Evolutionary conservation across 768 basidiomycete genomes (phyloP).

Genomic region (Coprinellus aureogranulatus): DNA sequence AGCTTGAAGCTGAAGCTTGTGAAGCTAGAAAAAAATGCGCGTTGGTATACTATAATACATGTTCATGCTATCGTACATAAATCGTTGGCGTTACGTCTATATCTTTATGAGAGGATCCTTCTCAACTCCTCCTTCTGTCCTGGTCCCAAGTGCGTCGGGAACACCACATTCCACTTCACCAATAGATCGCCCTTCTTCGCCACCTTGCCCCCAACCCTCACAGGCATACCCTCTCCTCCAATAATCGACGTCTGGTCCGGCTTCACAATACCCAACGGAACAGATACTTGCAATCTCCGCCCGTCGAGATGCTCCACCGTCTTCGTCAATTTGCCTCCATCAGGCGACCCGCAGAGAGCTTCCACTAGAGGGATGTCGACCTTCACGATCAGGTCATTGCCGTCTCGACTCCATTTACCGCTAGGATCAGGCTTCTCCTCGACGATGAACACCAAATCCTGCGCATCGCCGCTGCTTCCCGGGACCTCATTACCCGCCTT

Average conservation of each 20-base stretch:
- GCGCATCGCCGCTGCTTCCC: constrained; percentile 53
- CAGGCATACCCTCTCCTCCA: constrained; percentile 85
- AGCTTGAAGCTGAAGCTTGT: too few species aligned
- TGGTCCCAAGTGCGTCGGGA: constrained; percentile 73
- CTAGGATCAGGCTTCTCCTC: constrained; percentile 85
- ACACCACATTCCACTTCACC: constrained; percentile 79
- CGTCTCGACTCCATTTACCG: constrained; percentile 64
- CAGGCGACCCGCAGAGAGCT: constrained; percentile 61
- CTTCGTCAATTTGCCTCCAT: constrained; percentile 37
- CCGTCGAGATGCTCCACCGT: constrained; percentile 77
- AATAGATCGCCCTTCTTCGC: constrained; percentile 81
- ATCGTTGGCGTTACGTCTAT: background rate
- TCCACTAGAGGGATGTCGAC: constrained; percentile 76
- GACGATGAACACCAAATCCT: constrained; percentile 95
- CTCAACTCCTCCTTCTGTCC: constrained; percentile 79
- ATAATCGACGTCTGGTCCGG: constrained; percentile 73
- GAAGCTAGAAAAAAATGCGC: too few species aligned
- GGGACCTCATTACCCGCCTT: constrained; percentile 79
- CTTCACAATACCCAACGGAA: constrained; percentile 70
- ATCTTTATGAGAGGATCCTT: constrained; percentile 49
- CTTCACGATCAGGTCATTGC: constrained; percentile 70
- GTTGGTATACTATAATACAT: too few species aligned
- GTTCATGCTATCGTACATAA: background rate
- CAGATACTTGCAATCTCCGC: constrained; percentile 62
- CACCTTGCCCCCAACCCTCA: constrained; percentile 70